Percentiles rank a stretch among this genome's conserved stretches.
Evolutionary conservation across 495 filamentous ascomycete species (phyloP).

Genomic region (Trichoderma erinaceum): DNA sequence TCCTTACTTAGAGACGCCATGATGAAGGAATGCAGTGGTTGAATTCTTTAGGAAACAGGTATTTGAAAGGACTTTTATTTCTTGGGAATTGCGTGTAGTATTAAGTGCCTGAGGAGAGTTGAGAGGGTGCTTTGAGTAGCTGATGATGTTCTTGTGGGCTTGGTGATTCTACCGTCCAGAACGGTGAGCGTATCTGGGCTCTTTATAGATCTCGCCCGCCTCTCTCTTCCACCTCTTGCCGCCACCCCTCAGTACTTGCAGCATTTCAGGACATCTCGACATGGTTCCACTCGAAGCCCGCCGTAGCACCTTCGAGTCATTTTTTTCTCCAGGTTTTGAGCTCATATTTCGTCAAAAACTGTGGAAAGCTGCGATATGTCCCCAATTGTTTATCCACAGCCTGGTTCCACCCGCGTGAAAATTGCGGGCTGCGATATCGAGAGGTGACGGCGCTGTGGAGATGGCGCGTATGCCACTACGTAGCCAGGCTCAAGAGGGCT

Average conservation of each 20-base stretch:
- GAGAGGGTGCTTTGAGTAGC: not conserved
- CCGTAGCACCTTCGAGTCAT: not conserved
- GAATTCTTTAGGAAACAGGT: not conserved
- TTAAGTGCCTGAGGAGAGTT: not conserved
- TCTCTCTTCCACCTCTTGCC: not conserved
- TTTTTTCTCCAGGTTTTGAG: not conserved
- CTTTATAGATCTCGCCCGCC: conserved; percentile 14
- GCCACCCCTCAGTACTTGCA: not conserved
- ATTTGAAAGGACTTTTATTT: not conserved
- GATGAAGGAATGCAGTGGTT: not conserved
- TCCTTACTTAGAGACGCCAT: conserved; percentile 3
- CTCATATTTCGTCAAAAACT: not conserved
- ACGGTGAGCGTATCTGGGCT: conserved; percentile 11
- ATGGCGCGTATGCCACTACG: not conserved
- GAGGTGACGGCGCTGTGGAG: not conserved
- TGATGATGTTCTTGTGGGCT: not conserved
- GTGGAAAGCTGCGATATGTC: not conserved
- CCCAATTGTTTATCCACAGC: conserved; percentile 4
- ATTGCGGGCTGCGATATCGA: not conserved
- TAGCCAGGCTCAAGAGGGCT: not conserved
- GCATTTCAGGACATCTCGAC: not conserved
- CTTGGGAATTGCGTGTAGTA: not conserved
- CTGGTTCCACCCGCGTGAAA: not conserved
- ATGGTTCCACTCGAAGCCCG: not conserved
- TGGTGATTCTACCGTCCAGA: conserved; percentile 15